Evolutionary conservation across 2,329 filamentous ascomycete genomes (phyloP).

Genomic region (Trichoderma atrobrunneum): DNA sequence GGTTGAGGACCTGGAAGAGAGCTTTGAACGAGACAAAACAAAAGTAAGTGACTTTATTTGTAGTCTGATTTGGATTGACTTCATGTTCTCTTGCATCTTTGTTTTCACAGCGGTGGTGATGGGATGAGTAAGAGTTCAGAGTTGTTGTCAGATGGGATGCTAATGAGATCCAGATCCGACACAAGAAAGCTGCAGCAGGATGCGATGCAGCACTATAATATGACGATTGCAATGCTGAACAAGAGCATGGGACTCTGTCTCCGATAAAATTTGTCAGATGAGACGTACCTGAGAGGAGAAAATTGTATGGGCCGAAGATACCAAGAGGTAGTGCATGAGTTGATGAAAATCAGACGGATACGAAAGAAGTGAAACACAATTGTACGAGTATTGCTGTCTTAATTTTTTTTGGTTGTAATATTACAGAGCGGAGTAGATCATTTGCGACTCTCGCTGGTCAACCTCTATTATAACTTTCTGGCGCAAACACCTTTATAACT

Average conservation of each 20-base stretch:
- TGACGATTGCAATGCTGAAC: slow-evolving; percentile 71
- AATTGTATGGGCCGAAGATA: neutral
- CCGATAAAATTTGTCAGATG: slow-evolving; percentile 36
- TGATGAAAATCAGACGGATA: neutral
- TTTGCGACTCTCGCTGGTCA: neutral
- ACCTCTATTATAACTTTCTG: slow-evolving; percentile 6
- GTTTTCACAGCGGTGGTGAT: neutral
- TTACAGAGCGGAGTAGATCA: slow-evolving; percentile 2
- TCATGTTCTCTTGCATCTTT: neutral
- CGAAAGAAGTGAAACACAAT: neutral
- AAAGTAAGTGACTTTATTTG: slow-evolving; percentile 26
- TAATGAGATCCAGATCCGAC: slow-evolving; percentile 21
- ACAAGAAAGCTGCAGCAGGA: slow-evolving; percentile 25
- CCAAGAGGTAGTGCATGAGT: neutral
- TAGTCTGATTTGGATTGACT: neutral
- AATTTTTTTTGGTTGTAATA: neutral
- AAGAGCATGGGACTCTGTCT: slow-evolving; percentile 67
- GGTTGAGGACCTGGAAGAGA: slow-evolving; percentile 23
- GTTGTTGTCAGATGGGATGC: neutral
- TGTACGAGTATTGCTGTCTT: neutral
- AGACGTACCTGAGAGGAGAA: neutral
- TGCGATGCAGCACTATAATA: slow-evolving; percentile 62
- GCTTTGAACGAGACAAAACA: slow-evolving; percentile 24
- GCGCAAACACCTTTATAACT: neutral
- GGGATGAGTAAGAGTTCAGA: neutral